Conservation (phyloP, 1,139 yeast genomes). For the Pneumocystis oryctolagi region DNA sequence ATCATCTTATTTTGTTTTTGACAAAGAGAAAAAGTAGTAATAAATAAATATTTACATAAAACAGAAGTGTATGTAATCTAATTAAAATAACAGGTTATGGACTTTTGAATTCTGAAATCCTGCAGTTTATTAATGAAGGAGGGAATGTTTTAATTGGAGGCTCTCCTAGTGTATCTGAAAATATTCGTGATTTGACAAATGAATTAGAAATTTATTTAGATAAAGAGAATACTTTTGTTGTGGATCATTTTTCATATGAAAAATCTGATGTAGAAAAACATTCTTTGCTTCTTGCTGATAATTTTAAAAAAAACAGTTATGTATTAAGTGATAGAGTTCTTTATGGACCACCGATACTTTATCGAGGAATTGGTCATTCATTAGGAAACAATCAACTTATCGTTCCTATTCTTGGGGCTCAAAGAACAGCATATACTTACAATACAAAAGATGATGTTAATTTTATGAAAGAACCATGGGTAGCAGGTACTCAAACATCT, state of each 20-base stretch:
- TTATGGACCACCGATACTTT: constrained; percentile 19
- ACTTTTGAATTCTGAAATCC: constrained; percentile 29
- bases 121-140: constrained; percentile 46
- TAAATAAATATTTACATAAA: constrained; percentile 1
- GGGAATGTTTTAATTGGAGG: constrained; percentile 63
- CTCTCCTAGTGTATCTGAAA: constrained; percentile 44
- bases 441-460: constrained; percentile 30
- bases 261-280: constrained; percentile 9
- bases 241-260: constrained; percentile 47
- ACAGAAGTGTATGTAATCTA: constrained; percentile 5
- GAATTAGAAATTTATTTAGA: constrained; percentile 77
- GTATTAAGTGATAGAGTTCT: constrained; percentile 10
- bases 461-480: constrained; percentile 40
- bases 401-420: constrained; percentile 57
- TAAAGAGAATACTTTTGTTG: constrained; percentile 52
- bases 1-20: constrained; percentile 41
- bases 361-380: constrained; percentile 39
- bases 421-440: constrained; percentile 52
- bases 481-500: constrained; percentile 66
- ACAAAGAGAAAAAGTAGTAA: constrained; percentile 20
- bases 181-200: constrained; percentile 50
- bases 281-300: constrained; percentile 5
- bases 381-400: constrained; percentile 47
- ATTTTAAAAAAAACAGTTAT: constrained; percentile 8
- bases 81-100: constrained; percentile 27